Percentiles rank a stretch among this genome's conserved stretches.
Conservation (phyloP, 2,329 filamentous ascomycete species). For the Claviceps sp. region DNA sequence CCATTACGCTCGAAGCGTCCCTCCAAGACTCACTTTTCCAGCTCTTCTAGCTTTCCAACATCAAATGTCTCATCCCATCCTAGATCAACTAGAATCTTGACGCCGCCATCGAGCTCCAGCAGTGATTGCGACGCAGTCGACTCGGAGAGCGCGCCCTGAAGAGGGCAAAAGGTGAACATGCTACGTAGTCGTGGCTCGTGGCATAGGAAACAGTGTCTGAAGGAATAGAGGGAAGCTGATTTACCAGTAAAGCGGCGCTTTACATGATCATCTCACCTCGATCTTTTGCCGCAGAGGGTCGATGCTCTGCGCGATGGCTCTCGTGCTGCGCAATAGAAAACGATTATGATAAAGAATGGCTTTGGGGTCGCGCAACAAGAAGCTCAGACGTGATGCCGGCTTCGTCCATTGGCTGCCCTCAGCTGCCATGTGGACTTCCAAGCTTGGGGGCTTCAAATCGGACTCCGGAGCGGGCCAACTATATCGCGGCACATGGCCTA, state of each 20-base stretch:
- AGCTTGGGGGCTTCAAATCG: not conserved
- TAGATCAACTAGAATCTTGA: conserved; percentile 89
- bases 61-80: conserved; percentile 95
- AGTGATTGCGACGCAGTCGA: conserved; percentile 88
- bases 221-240: not conserved
- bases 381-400: no score
- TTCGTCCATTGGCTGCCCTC: no score
- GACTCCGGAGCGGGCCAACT: conserved; percentile 3
- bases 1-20: not conserved
- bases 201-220: not conserved
- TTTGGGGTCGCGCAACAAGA: no score
- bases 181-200: conserved; percentile 16
- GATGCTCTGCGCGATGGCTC: not conserved
- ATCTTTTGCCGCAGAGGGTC: not conserved
- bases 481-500: conserved; percentile 2
- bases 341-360: no score
- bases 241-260: not conserved
- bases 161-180: conserved; percentile 94
- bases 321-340: not conserved
- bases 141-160: conserved; percentile 81
- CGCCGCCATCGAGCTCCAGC: conserved; percentile 86
- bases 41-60: conserved; percentile 63
- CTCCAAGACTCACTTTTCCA: conserved; percentile 62
- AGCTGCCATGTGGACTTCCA: no score
- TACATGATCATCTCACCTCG: conserved; percentile 1